Evolutionary conservation across 208 protist species (phyloP), one percentile per base, ranked within the genome.

Genomic region (Leishmania martiniquensis): DNA sequence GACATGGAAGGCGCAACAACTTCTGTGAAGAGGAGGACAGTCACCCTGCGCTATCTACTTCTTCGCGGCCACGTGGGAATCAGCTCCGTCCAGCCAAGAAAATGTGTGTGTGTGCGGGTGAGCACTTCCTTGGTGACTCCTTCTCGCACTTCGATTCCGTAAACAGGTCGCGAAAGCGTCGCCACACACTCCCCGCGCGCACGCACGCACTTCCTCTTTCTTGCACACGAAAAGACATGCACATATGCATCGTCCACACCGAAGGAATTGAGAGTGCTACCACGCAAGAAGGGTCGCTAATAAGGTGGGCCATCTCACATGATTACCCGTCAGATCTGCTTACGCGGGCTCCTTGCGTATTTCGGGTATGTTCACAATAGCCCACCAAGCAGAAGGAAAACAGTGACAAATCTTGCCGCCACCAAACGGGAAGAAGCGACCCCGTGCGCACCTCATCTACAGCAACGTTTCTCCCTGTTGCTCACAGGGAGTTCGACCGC

Each of bases 91-190:
- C 22, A 52, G 45, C 62, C 37, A 44, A 57, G 59, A 49, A 55
- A 45, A 54, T 54, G 39, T 49, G 52, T n/a, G n/a, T n/a, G n/a
- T n/a, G n/a, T n/a, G n/a, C n/a, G 66, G 47, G 34, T 62, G 72
- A 68, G 32, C 59, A 79, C 37, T 10, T 65, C n/a, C 44, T 25
- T 37, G 25, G 7, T 29, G n/a, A 29, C 9, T 63, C 29, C 3
- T 32, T 37, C 3, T 63, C 20, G 12, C 4, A 29, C 57, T 9
- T 34, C 12, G 57, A 17, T 29, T 20, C 29, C 29, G 29, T 63
- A 13, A 20, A 17, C 57, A 37, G 57, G 29, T 10, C 15, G 29
- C 1, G 29, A 5, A 37, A 63, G 13, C 13, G 7, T 10, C 32
- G 1, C n/a, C 29, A 63, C 29, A n/a, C n/a, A n/a, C n/a, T n/a